Evolutionary conservation across 805 yeast species (phyloP).

Genomic region (Zygosaccharomyces siamensis): DNA sequence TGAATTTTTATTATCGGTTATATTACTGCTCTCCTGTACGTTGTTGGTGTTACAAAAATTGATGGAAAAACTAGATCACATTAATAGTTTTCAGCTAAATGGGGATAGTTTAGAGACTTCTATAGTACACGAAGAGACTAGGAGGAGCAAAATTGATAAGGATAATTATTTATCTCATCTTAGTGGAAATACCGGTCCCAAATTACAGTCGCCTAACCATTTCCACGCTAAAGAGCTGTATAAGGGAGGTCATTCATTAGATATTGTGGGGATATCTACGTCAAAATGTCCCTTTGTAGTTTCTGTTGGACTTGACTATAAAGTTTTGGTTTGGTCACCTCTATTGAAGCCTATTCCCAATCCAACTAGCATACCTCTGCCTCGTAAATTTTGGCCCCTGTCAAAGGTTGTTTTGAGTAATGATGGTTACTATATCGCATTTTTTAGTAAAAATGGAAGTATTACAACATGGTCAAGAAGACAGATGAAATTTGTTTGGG

Average conservation of each 20-base stretch:
- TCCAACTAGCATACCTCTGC: constrained; percentile 42
- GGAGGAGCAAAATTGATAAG: neutral
- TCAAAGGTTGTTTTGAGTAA: constrained; percentile 51
- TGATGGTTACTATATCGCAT: constrained; percentile 54
- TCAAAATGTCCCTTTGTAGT: constrained; percentile 60
- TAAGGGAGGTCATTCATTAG: constrained; percentile 53
- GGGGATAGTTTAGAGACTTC: neutral
- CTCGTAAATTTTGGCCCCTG: constrained; percentile 55
- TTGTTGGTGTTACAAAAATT: constrained; percentile 41
- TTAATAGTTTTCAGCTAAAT: constrained; percentile 3
- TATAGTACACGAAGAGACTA: neutral
- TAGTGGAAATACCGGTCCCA: neutral
- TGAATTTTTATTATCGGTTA: constrained; percentile 50
- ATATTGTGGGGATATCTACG: constrained; percentile 55
- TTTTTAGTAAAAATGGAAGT: constrained; percentile 48
- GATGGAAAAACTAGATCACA: constrained; percentile 25
- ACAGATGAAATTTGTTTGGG: constrained; percentile 55
- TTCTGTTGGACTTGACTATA: constrained; percentile 69
- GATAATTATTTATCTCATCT: neutral
- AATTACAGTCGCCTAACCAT: neutral
- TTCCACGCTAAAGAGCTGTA: constrained; percentile 39
- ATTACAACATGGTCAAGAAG: constrained; percentile 59
- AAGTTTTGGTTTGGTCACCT: constrained; percentile 71
- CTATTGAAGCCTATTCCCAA: constrained; percentile 43
- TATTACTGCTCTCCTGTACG: constrained; percentile 48